A percentile compares a stretch with the other conserved stretches of the same genome.
These are phyloP conservation scores for Ricinus communis DNA, from an alignment of 345 rosid species.

Conservation along the genomic window DNA sequence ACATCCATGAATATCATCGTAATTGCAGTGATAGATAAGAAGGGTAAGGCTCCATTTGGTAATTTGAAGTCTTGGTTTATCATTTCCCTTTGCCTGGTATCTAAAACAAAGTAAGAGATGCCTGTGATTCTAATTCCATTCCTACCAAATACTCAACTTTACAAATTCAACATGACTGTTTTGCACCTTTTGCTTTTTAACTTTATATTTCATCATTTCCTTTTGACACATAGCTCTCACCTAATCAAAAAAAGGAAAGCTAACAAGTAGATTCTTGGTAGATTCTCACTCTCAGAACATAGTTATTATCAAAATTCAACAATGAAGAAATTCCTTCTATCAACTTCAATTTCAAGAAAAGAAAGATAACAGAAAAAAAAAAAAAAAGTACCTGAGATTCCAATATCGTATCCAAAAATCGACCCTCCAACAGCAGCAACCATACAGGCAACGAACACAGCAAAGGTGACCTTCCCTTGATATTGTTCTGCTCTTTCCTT, in stretches of 20 bases:
- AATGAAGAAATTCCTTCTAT: neutral
- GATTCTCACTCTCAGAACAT: conserved; percentile 6
- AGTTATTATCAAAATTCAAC: neutral
- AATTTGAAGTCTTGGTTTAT: too few species aligned
- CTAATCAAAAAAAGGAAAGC: neutral
- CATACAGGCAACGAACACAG: conserved; percentile 66
- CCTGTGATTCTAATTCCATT: neutral
- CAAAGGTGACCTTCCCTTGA: conserved; percentile 68
- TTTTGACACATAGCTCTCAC: neutral
- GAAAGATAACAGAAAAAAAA: neutral
- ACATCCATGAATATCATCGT: too few species aligned
- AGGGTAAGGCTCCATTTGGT: too few species aligned
- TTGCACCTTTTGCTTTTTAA: neutral
- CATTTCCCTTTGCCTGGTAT: too few species aligned
- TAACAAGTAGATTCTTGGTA: neutral
- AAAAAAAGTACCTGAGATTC: conserved; percentile 63
- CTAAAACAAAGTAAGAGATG: neutral
- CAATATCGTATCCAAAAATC: conserved; percentile 88
- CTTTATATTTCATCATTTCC: neutral
- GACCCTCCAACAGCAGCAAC: conserved; percentile 87
- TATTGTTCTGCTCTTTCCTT: conserved; percentile 82
- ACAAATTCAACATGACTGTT: neutral
- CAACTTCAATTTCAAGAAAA: too few species aligned
- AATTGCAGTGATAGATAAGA: too few species aligned
- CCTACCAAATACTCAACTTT: neutral